Evolutionary conservation across 306 rosid species (phyloP), one percentile per base, ranked within the genome.

Genomic region (Castanopsis chinensis): DNA sequence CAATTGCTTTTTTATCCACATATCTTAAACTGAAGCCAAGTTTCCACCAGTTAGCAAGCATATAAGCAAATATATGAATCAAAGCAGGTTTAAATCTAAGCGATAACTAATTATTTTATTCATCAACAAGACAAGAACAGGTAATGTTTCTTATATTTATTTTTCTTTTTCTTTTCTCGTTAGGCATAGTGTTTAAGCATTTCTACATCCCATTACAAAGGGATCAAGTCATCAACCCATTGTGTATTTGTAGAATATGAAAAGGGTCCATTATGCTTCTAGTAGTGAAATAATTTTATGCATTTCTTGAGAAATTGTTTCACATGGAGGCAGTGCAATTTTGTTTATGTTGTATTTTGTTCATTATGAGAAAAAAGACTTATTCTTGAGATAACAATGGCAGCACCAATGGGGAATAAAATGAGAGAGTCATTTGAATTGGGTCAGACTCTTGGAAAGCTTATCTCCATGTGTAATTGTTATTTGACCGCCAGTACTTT

Each of bases 1-100:
- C 41, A 25, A 63, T 60, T 78, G 59, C 64, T 68, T 68, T 58
- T 64, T 85, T 65, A 69, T 51, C 63, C 55, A 41, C 63, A 41
- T 63, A 52, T 37, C 37, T 37, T 78, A 49, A 59, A 59, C 14
- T 59, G 32, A 23, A 59, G 65, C 65, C 33, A 23, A 58, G 21
- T 21, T 27, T 60, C 3, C 8, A 12, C 37, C 17, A 63, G 69
- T 63, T 63, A 2, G n/a, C 35, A 14, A 63, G 69, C 20, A 13
- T 35, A 63, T 28, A 27, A 28, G 41, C 30, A 27, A 28, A 63
- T 63, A 13, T 2, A 27, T 5, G 69, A 18, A 6, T 17, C 6
- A 28, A 27, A 27, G 37, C 37, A 49, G 53, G 30, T 63, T 28
- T 63, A 5, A 28, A 63, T 14, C 35, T 35, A 15, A 35, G 41